phyloP scores from a whole-genome alignment of 2,329 filamentous ascomycete genomes.

The Hypoxylon sp. region DNA sequence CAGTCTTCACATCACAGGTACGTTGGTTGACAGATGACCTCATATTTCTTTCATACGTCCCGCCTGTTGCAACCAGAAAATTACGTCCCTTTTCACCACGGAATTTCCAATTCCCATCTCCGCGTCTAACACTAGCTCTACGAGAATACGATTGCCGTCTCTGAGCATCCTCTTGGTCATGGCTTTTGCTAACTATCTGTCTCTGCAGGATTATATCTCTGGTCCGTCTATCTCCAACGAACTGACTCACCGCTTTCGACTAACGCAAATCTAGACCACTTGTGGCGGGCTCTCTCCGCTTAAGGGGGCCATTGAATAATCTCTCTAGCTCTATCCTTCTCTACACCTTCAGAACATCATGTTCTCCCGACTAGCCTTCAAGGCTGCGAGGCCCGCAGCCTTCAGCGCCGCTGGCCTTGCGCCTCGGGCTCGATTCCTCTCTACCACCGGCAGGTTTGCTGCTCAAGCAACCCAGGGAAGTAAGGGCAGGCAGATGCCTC shows the following conservation, averaged over 20 bases:
- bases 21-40: conserved; percentile 48
- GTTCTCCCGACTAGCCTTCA: conserved; percentile 69
- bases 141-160: not conserved
- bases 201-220: conserved; percentile 78
- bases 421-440: conserved; percentile 55
- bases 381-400: conserved; percentile 66
- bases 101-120: conserved; percentile 3
- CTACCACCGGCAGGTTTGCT: conserved; percentile 55
- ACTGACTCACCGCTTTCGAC: conserved; percentile 60
- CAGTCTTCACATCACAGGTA: conserved; percentile 90
- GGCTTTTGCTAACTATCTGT: conserved; percentile 57
- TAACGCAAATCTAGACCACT: conserved; percentile 61
- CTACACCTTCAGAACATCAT: conserved; percentile 58
- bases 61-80: conserved; percentile 24
- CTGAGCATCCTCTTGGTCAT: conserved; percentile 26
- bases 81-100: conserved; percentile 8
- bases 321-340: conserved; percentile 41
- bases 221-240: conserved; percentile 62
- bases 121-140: conserved; percentile 5
- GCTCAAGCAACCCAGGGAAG: conserved; percentile 72
- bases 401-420: conserved; percentile 57
- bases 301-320: conserved; percentile 56
- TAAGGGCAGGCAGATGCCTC: conserved; percentile 76
- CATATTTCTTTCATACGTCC: conserved; percentile 34
- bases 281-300: conserved; percentile 65